A percentile compares a stretch with the other conserved stretches of the same genome.
phyloP scores from a whole-genome alignment of 495 filamentous ascomycete species.

The Penicillium lividum region DNA sequence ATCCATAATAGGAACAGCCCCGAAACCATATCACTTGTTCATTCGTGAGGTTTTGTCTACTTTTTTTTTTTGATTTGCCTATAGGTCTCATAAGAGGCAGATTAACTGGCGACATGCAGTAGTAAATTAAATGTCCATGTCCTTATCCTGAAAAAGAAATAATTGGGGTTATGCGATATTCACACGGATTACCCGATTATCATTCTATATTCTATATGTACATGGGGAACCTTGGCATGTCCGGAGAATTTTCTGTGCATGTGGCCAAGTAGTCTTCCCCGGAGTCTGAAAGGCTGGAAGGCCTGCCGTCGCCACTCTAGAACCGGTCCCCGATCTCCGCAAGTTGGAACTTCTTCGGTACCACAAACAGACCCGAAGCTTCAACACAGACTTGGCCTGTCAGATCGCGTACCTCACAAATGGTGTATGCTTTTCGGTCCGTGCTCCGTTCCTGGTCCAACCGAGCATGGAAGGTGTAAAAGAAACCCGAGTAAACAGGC shows the following conservation, averaged over 20 bases:
- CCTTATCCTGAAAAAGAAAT: background rate
- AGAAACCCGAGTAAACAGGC: conserved; percentile 57
- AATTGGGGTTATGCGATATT: no score
- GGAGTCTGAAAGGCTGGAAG: no score
- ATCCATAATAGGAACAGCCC: conserved; percentile 21
- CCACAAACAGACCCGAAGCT: conserved; percentile 65
- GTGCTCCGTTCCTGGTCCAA: conserved; percentile 50
- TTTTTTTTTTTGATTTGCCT: background rate
- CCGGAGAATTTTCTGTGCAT: background rate
- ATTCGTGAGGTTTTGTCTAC: background rate
- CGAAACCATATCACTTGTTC: conserved; percentile 17
- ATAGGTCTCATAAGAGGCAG: background rate
- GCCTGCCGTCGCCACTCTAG: conserved; percentile 21
- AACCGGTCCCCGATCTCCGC: conserved; percentile 45
- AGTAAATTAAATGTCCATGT: background rate
- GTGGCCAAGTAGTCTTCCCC: no score
- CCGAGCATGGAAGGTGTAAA: conserved; percentile 62
- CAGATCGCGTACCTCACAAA: conserved; percentile 52
- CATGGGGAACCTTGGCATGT: background rate
- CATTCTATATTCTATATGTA: background rate
- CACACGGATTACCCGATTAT: background rate
- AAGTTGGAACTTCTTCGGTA: conserved; percentile 54
- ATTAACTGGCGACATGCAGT: background rate
- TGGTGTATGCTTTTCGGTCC: conserved; percentile 64
- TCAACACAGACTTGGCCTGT: conserved; percentile 55